These are phyloP conservation scores for Pseudogymnoascus sp. DNA, from an alignment of 2,329 filamentous ascomycete species.

Conservation along the genomic window DNA sequence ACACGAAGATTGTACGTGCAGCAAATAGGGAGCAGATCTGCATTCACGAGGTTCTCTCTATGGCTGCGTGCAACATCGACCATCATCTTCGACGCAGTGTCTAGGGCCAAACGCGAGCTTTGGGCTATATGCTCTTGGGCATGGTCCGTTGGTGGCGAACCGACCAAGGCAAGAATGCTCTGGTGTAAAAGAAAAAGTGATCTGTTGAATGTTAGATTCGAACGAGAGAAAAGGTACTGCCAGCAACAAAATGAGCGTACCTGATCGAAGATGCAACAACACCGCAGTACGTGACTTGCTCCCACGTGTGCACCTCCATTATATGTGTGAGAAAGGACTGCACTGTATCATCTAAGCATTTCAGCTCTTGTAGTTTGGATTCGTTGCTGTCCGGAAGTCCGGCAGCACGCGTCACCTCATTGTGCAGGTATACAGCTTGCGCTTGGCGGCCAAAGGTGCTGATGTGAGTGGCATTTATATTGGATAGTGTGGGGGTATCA, in stretches of 20 bases:
- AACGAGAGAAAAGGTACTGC: too few relatives aligned
- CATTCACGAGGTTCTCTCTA: not conserved
- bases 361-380: constrained; percentile 13
- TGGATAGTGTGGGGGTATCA: constrained; percentile 17
- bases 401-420: constrained; percentile 13
- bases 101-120: not conserved
- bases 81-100: constrained; percentile 5
- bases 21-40: not conserved
- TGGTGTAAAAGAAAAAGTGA: constrained; percentile 7
- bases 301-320: too few relatives aligned
- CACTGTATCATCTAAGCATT: not conserved
- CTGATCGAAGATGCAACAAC: too few relatives aligned
- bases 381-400: constrained; percentile 11
- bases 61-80: not conserved
- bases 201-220: not conserved
- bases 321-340: too few relatives aligned
- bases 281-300: too few relatives aligned
- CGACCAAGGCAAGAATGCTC: not conserved
- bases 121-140: not conserved
- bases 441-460: constrained; percentile 21
- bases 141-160: not conserved
- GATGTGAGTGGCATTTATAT: constrained; percentile 11
- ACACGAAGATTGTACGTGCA: not conserved
- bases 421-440: constrained; percentile 18
- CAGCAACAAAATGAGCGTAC: too few relatives aligned